Evolutionary conservation across 495 filamentous ascomycete species (phyloP).

Genomic region (Tetracladium setigerum): DNA sequence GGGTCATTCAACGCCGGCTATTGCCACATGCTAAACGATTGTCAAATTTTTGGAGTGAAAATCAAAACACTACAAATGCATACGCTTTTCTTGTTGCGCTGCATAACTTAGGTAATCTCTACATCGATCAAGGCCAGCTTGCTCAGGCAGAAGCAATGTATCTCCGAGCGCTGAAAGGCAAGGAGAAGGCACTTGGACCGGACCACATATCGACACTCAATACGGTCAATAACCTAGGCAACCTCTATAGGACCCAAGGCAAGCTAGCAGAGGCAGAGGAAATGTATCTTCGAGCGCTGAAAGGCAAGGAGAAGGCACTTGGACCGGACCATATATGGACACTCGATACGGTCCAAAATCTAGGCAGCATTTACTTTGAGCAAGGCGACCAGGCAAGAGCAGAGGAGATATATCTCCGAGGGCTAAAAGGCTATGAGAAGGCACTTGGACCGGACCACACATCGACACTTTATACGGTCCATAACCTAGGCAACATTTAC

Average conservation of each 20-base stretch:
- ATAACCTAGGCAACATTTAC: conserved; percentile 23
- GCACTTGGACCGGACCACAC: conserved; percentile 26
- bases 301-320: conserved; percentile 27
- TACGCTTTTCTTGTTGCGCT: conserved; percentile 16
- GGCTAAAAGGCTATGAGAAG: conserved; percentile 30
- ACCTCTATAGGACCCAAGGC: conserved; percentile 18
- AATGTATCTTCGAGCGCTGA: conserved; percentile 24
- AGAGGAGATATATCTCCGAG: conserved; percentile 26
- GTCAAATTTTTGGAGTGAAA: conserved; percentile 4
- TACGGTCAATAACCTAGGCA: too few relatives aligned
- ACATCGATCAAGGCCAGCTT: too few relatives aligned
- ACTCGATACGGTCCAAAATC: conserved; percentile 19
- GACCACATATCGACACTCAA: conserved; percentile 35
- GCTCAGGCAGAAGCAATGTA: conserved; percentile 19
- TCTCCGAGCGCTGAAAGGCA: conserved; percentile 24
- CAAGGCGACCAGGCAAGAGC: conserved; percentile 23
- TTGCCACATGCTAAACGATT: conserved; percentile 6
- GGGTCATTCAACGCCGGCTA: conserved; percentile 9
- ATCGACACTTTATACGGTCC: conserved; percentile 26
- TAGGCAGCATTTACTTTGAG: conserved; percentile 15
- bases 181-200: conserved; percentile 29
- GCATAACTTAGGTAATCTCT: conserved; percentile 18
- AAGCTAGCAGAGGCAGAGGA: conserved; percentile 24
- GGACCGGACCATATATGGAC: conserved; percentile 29
- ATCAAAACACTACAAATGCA: not conserved